Base-by-base conservation (phyloP, 2,329 filamentous ascomycete genomes). In the Xylariaceae sp. region DNA sequence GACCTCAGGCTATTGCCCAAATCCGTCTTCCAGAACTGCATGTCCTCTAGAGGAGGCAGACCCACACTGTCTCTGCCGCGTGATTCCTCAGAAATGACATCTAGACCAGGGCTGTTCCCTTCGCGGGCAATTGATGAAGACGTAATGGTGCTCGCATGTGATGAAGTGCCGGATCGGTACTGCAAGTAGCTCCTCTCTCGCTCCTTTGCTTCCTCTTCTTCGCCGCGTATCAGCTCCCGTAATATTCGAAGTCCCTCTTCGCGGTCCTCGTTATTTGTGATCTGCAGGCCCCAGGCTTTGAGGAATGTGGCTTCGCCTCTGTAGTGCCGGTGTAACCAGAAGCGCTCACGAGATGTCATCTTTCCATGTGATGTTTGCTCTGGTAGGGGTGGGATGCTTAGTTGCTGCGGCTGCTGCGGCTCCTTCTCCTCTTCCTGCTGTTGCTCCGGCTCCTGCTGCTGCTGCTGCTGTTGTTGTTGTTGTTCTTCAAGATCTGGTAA, bases 251-350 rank as follows among this genome's bases (percentile, higher is more conserved):
- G 42, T 1, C 59, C 59, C 34, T 61, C 59, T 11, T 52, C 52
- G 5, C 59, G 50, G n/a, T 61, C 59, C n/a, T 55, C 51, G 16
- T 50, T 49, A 17, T 35, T 55, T 8, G 42, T 40, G n/a, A 61
- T 60, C 33, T 51, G 45, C 8, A 60, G 45, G 1, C 59, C 59
- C 59, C 59, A 61, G 6, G 59, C 56, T 17, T 50, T 54, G 22
- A 61, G 45, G 45, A 61, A 61, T 8, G 45, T 54, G 3, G 58
- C 55, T 42, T 61, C 59, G 32, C 59, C 59, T 12, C 58, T 55
- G 45, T 61, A 61, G 33, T 61, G 54, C 22, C 50, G 41, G 45
- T 61, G 59, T 22, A 61, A 39, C 59, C 59, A 61, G 21, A 59
- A 48, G 6, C 58, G 48, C 32, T 61, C 59, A 39, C 55, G 53